Evolutionary conservation across 2,329 filamentous ascomycete genomes (phyloP).

Genomic region (Ilyonectria destructans): DNA sequence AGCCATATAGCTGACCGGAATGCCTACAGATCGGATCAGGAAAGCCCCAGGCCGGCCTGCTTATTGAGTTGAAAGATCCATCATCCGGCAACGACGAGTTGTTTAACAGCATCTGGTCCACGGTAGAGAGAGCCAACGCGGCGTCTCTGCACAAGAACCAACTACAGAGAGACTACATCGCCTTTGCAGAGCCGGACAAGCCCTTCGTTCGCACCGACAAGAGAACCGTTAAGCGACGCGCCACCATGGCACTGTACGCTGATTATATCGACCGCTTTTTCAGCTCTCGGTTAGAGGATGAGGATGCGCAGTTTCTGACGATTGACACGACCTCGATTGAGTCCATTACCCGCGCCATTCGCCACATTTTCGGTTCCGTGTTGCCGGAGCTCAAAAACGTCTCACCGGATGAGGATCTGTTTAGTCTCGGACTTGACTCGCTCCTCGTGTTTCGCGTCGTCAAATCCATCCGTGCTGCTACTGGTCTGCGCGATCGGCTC

Average conservation of each 20-base stretch:
- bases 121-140: conserved; percentile 61
- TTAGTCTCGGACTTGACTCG: conserved; percentile 53
- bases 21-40: conserved; percentile 41
- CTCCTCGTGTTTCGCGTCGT: conserved; percentile 51
- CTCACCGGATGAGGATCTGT: conserved; percentile 46
- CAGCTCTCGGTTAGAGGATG: conserved; percentile 37
- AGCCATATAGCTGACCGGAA: not conserved
- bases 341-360: conserved; percentile 39
- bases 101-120: conserved; percentile 62
- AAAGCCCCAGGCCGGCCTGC: conserved; percentile 48
- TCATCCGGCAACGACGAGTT: conserved; percentile 43
- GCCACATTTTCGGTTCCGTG: conserved; percentile 39
- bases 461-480: conserved; percentile 52
- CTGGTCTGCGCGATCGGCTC: conserved; percentile 49
- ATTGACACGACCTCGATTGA: conserved; percentile 44
- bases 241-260: conserved; percentile 58
- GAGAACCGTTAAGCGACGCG: conserved; percentile 60
- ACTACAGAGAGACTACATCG: conserved; percentile 60
- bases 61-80: conserved; percentile 49
- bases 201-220: conserved; percentile 64
- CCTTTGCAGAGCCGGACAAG: conserved; percentile 58
- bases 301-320: conserved; percentile 24
- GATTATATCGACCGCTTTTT: conserved; percentile 66
- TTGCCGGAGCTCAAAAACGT: conserved; percentile 37
- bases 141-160: conserved; percentile 58